Conservation (phyloP, 192 early-diverging fungal genomes). For the Chytriomyces confervae region DNA sequence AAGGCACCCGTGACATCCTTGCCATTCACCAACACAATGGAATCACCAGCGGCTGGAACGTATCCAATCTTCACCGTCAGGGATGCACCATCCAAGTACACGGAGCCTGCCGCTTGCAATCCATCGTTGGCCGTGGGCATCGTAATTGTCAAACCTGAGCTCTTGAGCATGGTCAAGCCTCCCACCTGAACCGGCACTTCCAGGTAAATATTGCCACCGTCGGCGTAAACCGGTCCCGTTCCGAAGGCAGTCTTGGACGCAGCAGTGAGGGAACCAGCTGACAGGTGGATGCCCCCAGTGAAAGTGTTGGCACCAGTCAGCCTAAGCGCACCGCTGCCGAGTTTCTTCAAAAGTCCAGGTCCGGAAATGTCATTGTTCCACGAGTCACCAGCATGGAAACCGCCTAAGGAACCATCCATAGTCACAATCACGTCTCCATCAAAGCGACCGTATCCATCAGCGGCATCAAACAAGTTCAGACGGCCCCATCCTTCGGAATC, state of each 20-base stretch:
- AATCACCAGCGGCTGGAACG: too few species aligned
- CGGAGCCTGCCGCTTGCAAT: too few species aligned
- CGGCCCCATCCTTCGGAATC: conserved; percentile 41
- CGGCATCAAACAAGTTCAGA: conserved; percentile 39
- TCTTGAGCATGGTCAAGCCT: not conserved
- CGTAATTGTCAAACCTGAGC: too few species aligned
- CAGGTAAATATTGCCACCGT: not conserved
- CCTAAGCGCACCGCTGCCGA: conserved; percentile 22
- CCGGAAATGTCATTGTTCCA: conserved; percentile 44
- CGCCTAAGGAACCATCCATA: conserved; percentile 14
- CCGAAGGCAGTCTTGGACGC: conserved; percentile 28
- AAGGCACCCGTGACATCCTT: too few species aligned
- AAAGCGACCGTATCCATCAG: conserved; percentile 35
- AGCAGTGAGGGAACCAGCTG: conserved; percentile 25
- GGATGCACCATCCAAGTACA: too few species aligned
- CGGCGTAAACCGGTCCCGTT: conserved; percentile 29
- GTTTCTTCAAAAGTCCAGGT: conserved; percentile 20
- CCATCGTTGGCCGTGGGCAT: too few species aligned
- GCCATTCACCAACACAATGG: too few species aligned
- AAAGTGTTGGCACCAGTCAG: conserved; percentile 36
- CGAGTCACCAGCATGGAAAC: conserved; percentile 15
- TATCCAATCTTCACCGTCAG: too few species aligned
- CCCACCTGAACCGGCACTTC: not conserved
- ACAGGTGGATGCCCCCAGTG: conserved; percentile 22
- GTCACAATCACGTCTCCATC: conserved; percentile 40